Evolutionary conservation across 2,329 filamentous ascomycete genomes (phyloP).

Genomic region (Leptographium flavum): DNA sequence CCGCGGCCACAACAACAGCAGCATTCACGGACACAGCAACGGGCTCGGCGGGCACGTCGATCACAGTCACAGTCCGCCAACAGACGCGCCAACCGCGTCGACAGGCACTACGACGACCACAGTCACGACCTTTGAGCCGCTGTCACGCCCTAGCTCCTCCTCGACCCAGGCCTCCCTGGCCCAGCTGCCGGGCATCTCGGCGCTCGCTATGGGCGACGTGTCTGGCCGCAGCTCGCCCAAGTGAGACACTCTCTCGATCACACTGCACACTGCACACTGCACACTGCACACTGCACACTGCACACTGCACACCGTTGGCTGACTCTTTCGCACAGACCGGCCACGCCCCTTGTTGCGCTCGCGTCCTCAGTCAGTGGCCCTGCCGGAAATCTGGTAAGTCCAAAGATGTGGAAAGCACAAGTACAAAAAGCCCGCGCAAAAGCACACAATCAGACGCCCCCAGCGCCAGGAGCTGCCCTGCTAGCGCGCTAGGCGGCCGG

Average conservation of each 20-base stretch:
- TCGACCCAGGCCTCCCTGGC: slow-evolving; percentile 30
- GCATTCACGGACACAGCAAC: too few species aligned
- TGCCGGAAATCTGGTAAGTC: slow-evolving; percentile 2
- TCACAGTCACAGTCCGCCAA: slow-evolving; percentile 14
- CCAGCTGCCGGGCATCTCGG: slow-evolving; percentile 31
- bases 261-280: too few species aligned
- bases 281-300: too few species aligned
- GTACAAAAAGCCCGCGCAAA: too few species aligned
- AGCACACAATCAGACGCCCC: too few species aligned
- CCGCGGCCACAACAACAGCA: too few species aligned
- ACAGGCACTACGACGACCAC: neutral
- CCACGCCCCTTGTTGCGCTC: neutral
- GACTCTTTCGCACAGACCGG: too few species aligned
- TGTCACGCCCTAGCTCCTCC: slow-evolving; percentile 34
- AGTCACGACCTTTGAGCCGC: slow-evolving; percentile 28
- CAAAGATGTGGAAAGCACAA: neutral
- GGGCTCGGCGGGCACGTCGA: too few species aligned
- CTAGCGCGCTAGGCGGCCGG: neutral
- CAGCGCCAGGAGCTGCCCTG: neutral
- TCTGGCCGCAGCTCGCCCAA: slow-evolving; percentile 26
- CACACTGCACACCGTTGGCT: too few species aligned
- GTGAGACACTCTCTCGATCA: too few species aligned
- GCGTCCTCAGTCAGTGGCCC: neutral
- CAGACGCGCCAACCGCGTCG: neutral
- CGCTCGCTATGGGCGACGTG: slow-evolving; percentile 25